Percentiles rank a stretch among this genome's conserved stretches.
Evolutionary conservation across 2,329 filamentous ascomycete genomes (phyloP).

Genomic region (Elsinoe arachidis): DNA sequence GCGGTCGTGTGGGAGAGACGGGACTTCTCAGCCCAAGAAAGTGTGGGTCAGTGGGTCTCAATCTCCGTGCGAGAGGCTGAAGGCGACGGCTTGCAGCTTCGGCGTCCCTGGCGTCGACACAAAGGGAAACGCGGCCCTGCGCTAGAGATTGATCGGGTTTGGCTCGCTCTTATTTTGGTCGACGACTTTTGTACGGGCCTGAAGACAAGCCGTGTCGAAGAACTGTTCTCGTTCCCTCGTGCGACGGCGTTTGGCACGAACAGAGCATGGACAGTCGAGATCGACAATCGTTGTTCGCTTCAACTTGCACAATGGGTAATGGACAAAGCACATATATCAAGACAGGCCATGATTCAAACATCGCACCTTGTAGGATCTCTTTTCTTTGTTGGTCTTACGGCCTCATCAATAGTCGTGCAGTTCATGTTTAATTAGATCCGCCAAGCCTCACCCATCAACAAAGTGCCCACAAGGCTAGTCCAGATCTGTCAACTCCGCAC

Average conservation of each 20-base stretch:
- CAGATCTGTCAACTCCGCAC: conserved; percentile 4
- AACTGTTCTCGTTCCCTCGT: conserved; percentile 7
- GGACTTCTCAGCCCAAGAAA: neutral
- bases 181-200: neutral
- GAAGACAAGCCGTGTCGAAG: neutral
- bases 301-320: neutral
- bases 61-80: conserved; percentile 12
- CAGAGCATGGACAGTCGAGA: neutral
- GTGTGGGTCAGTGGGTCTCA: conserved; percentile 7
- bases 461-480: conserved; percentile 7
- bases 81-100: conserved; percentile 2
- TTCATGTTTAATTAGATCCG: conserved; percentile 11
- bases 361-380: neutral
- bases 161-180: conserved; percentile 4
- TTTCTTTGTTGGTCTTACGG: conserved; percentile 10
- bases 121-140: conserved; percentile 1
- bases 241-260: conserved; percentile 8
- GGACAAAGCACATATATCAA: neutral
- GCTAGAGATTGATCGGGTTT: neutral
- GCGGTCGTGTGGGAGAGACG: neutral
- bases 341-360: neutral
- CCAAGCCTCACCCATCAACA: neutral
- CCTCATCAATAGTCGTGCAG: conserved; percentile 1
- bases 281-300: neutral
- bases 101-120: conserved; percentile 2